Conservation (phyloP, 176 grass and related monocot species). For the Zoysia pacifica region DNA sequence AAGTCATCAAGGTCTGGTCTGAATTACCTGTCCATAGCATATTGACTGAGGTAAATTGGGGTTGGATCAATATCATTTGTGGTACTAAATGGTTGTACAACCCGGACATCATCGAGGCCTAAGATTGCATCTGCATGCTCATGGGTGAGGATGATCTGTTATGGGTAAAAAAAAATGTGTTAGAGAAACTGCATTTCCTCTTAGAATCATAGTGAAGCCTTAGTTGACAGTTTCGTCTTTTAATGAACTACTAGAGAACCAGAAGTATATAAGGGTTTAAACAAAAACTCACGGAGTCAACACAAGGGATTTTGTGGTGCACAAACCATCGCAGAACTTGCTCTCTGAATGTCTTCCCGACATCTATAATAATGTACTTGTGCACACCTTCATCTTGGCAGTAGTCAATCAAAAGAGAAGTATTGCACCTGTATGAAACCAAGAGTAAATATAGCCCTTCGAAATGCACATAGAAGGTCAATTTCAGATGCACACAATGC, state of each 20-base stretch:
- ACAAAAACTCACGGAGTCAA: conserved; percentile 80
- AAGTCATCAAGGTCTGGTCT: conserved; percentile 9
- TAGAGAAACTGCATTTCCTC: conserved; percentile 19
- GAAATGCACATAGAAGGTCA: conserved; percentile 21
- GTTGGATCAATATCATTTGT: conserved; percentile 91
- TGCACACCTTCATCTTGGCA: conserved; percentile 64
- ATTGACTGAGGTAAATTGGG: conserved; percentile 84
- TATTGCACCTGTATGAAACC: conserved; percentile 75
- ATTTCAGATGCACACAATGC: neutral
- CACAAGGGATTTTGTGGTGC: conserved; percentile 79
- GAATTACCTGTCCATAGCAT: conserved; percentile 83
- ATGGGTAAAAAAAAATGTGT: conserved; percentile 22
- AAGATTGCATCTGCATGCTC: conserved; percentile 92
- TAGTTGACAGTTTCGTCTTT: conserved; percentile 1
- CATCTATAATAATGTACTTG: conserved; percentile 89
- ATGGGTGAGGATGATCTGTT: conserved; percentile 94
- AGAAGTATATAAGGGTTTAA: conserved; percentile 28
- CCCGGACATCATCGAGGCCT: conserved; percentile 90
- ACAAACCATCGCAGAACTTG: conserved; percentile 98
- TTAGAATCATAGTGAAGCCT: neutral
- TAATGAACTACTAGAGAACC: conserved; percentile 13
- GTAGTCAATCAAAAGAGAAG: conserved; percentile 97
- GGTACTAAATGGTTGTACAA: conserved; percentile 73
- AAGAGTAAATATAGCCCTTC: neutral
- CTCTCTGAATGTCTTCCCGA: conserved; percentile 90